Percentiles rank a stretch among this genome's conserved stretches.
phyloP scores from a whole-genome alignment of 345 rosid species.

The Sonneratia alba region DNA sequence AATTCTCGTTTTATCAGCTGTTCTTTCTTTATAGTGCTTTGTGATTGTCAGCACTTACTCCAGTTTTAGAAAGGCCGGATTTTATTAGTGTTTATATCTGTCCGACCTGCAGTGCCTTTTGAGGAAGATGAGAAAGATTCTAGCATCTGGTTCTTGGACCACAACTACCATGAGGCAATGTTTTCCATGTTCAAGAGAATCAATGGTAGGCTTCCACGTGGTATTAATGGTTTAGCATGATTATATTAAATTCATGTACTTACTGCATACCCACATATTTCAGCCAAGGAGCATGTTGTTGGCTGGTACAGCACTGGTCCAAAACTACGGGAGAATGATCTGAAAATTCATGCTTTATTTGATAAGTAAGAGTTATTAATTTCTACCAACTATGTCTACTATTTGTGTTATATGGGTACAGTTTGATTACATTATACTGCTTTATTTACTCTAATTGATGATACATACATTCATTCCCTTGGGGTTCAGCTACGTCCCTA shows the following conservation, averaged over 20 bases:
- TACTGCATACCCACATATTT: constrained; percentile 4
- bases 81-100: background rate
- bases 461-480: background rate
- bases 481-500: constrained; percentile 54
- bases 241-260: constrained; percentile 1
- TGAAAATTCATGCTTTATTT: constrained; percentile 67
- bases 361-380: constrained; percentile 34
- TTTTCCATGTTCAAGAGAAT: constrained; percentile 96
- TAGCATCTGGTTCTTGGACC: constrained; percentile 93
- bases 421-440: background rate
- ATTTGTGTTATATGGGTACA: background rate
- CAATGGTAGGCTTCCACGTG: constrained; percentile 37
- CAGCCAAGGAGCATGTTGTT: constrained; percentile 94
- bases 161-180: constrained; percentile 94
- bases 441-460: background rate
- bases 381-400: background rate
- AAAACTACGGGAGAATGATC: constrained; percentile 80
- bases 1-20: background rate
- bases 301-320: constrained; percentile 99
- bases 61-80: background rate
- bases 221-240: background rate
- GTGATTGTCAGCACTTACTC: background rate
- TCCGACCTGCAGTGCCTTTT: constrained; percentile 60
- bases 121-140: constrained; percentile 96
- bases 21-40: background rate